Percentiles rank a stretch among this genome's conserved stretches.
phyloP scores from a whole-genome alignment of 2,329 filamentous ascomycete species.

The Arthroderma sp. region DNA sequence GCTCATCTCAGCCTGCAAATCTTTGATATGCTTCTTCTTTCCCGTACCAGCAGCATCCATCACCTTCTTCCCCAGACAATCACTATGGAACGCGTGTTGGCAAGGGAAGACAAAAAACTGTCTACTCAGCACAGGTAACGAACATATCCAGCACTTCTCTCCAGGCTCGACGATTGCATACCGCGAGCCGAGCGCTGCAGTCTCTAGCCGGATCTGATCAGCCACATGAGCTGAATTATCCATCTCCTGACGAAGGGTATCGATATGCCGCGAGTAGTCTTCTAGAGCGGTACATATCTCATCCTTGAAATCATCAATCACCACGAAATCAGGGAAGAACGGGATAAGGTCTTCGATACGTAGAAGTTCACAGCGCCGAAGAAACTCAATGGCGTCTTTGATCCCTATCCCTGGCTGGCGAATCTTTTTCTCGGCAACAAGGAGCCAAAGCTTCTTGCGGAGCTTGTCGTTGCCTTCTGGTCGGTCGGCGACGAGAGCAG shows the following conservation, averaged over 20 bases:
- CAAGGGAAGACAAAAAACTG: constrained; percentile 99
- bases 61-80: constrained; percentile 78
- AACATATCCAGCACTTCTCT: constrained; percentile 84
- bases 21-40: constrained; percentile 66
- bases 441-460: constrained; percentile 89
- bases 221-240: constrained; percentile 84
- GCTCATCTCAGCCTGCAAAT: constrained; percentile 72
- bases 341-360: constrained; percentile 95
- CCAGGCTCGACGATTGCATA: constrained; percentile 96
- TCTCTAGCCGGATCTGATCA: constrained; percentile 79
- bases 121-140: constrained; percentile 69
- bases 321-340: constrained; percentile 96
- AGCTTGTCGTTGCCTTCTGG: constrained; percentile 64
- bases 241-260: constrained; percentile 82
- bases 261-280: constrained; percentile 85
- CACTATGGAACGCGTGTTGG: constrained; percentile 94
- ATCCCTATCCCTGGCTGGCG: constrained; percentile 67
- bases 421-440: constrained; percentile 90
- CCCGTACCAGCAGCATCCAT: constrained; percentile 67
- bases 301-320: constrained; percentile 98
- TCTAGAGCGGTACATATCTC: constrained; percentile 92
- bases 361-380: constrained; percentile 80
- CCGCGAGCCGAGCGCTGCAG: constrained; percentile 68
- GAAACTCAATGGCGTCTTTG: constrained; percentile 84
- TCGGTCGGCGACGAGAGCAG: constrained; percentile 76